These are phyloP conservation scores for Rhodomyrtus tomentosa DNA, from an alignment of 345 rosid genomes.

Conservation along the genomic window DNA sequence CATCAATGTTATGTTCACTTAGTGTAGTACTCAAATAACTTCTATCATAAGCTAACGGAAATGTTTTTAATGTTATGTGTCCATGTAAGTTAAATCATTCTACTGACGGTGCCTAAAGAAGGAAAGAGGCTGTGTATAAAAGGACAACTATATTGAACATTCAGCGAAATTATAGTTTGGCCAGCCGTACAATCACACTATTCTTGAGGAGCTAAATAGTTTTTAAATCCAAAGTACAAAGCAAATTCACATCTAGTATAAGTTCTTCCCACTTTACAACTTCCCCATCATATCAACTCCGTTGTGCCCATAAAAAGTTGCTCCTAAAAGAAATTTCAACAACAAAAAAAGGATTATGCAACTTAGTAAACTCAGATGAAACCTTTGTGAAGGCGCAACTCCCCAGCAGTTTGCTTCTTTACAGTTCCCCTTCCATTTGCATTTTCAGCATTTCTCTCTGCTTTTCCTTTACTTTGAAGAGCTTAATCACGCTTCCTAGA, in stretches of 20 bases:
- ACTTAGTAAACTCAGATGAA: neutral
- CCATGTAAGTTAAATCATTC: neutral
- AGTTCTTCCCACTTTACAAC: neutral
- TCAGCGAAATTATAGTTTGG: neutral
- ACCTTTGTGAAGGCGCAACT: slow-evolving; percentile 89
- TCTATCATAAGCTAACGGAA: neutral
- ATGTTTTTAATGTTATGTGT: neutral
- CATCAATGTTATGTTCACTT: neutral
- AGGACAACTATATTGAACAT: neutral
- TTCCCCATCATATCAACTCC: neutral
- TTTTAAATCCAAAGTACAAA: neutral
- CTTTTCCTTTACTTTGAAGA: slow-evolving; percentile 78
- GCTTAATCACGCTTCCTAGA: slow-evolving; percentile 54
- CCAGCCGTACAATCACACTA: neutral
- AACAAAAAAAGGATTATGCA: neutral
- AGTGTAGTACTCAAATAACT: neutral
- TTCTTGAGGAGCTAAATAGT: neutral
- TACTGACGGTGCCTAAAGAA: neutral
- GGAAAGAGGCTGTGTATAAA: neutral
- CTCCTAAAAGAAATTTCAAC: neutral
- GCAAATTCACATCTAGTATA: neutral
- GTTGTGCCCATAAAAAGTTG: neutral
- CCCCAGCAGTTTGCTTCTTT: slow-evolving; percentile 77
- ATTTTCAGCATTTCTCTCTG: slow-evolving; percentile 72
- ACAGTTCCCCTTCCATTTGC: slow-evolving; percentile 43